Evolutionary conservation across 2,329 filamentous ascomycete genomes (phyloP).

Genomic region (Ceratocystis eucalypticola): DNA sequence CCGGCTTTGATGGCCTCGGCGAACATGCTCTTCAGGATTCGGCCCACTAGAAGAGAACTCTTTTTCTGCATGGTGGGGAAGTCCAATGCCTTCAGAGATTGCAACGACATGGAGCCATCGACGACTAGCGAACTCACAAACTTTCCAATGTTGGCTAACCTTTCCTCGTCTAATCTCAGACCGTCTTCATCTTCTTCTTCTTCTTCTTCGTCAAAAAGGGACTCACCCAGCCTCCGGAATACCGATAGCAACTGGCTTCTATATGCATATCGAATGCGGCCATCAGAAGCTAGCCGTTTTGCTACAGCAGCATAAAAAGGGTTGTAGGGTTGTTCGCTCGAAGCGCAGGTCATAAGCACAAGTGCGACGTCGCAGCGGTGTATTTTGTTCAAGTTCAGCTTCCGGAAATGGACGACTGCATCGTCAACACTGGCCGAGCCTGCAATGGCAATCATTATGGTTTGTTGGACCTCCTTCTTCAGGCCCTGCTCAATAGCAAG

Average conservation of each 20-base stretch:
- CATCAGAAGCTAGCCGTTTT: constrained; percentile 59
- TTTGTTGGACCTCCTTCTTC: constrained; percentile 72
- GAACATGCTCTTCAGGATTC: constrained; percentile 64
- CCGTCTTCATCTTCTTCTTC: constrained; percentile 38
- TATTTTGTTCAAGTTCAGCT: constrained; percentile 71
- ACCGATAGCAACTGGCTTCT: constrained; percentile 77
- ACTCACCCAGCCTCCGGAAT: constrained; percentile 75
- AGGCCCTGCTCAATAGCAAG: constrained; percentile 73
- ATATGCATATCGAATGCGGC: constrained; percentile 67
- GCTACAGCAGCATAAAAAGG: constrained; percentile 86
- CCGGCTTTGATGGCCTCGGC: constrained; percentile 42
- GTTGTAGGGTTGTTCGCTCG: constrained; percentile 74
- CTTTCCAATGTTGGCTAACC: constrained; percentile 40
- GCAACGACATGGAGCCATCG: constrained; percentile 34
- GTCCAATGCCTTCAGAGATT: constrained; percentile 55
- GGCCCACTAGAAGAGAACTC: constrained; percentile 65
- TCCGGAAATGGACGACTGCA: constrained; percentile 63
- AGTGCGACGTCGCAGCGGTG: constrained; percentile 78
- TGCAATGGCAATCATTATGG: constrained; percentile 89
- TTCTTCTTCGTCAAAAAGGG: constrained; percentile 52
- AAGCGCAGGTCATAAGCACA: constrained; percentile 76
- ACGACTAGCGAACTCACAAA: constrained; percentile 41
- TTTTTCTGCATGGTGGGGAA: constrained; percentile 64
- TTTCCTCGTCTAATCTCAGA: constrained; percentile 35
- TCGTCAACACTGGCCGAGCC: constrained; percentile 74